These are phyloP conservation scores for Teunomyces pallodes DNA, from an alignment of 805 yeast genomes.

Conservation along the genomic window DNA sequence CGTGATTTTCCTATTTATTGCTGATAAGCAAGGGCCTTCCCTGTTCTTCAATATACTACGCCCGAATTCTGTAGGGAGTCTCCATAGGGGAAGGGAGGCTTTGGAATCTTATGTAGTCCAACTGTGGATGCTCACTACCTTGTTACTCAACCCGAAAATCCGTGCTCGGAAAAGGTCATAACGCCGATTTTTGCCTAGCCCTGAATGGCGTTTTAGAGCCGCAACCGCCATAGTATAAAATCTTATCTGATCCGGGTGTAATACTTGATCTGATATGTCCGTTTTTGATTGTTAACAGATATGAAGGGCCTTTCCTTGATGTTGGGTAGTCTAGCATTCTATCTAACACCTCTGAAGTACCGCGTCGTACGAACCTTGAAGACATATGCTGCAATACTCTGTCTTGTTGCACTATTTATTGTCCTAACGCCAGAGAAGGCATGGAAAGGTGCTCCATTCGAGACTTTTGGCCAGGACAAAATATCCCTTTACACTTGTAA, in stretches of 20 bases:
- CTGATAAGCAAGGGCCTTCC: no score
- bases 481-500: slow-evolving; percentile 33
- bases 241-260: neutral
- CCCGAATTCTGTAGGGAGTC: no score
- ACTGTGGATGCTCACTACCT: neutral
- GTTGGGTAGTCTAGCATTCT: neutral
- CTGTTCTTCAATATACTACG: no score
- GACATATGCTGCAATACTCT: neutral
- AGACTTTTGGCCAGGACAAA: slow-evolving; percentile 23
- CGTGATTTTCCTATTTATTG: no score
- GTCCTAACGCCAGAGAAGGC: slow-evolving; percentile 27
- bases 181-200: neutral
- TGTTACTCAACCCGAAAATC: neutral
- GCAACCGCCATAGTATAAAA: neutral
- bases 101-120: neutral
- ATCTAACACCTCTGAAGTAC: neutral
- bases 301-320: neutral
- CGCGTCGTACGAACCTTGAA: neutral
- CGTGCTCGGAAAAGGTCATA: slow-evolving; percentile 2
- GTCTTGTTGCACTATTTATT: slow-evolving; percentile 10
- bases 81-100: neutral
- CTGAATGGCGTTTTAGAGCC: neutral
- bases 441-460: slow-evolving; percentile 29
- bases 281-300: neutral
- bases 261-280: neutral